These are phyloP conservation scores for Russula virescens DNA, from an alignment of 768 basidiomycete genomes.

Conservation along the genomic window DNA sequence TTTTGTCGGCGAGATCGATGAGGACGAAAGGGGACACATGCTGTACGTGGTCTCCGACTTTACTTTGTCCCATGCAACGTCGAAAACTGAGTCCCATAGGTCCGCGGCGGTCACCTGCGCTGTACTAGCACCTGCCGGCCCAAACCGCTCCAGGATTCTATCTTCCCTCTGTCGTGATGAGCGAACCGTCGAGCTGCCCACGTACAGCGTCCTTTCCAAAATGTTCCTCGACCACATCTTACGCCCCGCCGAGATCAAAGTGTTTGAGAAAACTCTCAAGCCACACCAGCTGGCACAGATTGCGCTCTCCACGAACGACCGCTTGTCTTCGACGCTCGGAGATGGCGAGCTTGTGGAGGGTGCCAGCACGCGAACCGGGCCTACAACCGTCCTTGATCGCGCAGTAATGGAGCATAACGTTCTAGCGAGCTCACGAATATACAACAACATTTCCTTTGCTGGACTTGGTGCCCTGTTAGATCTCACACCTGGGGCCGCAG, in stretches of 20 bases:
- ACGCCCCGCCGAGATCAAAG: conserved; percentile 80
- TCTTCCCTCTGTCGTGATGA: conserved; percentile 94
- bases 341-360: conserved; percentile 50
- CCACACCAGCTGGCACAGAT: conserved; percentile 94
- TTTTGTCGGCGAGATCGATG: conserved; percentile 86
- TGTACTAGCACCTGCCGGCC: conserved; percentile 94
- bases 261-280: conserved; percentile 81
- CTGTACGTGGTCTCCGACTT: conserved; percentile 50
- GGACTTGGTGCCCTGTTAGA: conserved; percentile 90
- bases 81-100: conserved; percentile 35
- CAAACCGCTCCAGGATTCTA: conserved; percentile 88
- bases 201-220: conserved; percentile 88
- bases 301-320: conserved; percentile 76
- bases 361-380: conserved; percentile 77
- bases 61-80: neutral
- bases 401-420: conserved; percentile 99
- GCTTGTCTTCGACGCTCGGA: conserved; percentile 60
- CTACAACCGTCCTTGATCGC: conserved; percentile 91
- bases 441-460: conserved; percentile 93
- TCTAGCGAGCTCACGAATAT: conserved; percentile 92
- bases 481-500: conserved; percentile 86
- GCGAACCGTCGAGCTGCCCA: conserved; percentile 69
- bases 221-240: conserved; percentile 99
- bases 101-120: conserved; percentile 92
- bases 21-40: conserved; percentile 86